Conservation (phyloP, 1,284 basidiomycete species). For the Marasmius sp. region DNA sequence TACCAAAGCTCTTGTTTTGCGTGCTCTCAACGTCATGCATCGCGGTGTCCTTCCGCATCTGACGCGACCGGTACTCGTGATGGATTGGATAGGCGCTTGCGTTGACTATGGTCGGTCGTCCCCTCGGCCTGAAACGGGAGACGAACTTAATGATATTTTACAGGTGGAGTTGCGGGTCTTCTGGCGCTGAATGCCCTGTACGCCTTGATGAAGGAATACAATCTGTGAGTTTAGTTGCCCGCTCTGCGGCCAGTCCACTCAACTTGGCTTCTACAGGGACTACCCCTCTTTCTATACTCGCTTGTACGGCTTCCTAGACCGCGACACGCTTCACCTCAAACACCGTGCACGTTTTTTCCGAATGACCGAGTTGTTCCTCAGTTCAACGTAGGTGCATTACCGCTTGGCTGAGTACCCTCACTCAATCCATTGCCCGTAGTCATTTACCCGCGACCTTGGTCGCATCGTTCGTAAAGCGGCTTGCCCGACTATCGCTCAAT, state of each 20-base stretch:
- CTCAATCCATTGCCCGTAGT: constrained; percentile 35
- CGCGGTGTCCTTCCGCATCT: constrained; percentile 84
- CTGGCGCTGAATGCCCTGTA: constrained; percentile 92
- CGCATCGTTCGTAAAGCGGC: constrained; percentile 92
- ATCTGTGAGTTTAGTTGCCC: constrained; percentile 63
- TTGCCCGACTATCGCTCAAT: constrained; percentile 80
- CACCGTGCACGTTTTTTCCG: constrained; percentile 96
- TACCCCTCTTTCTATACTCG: constrained; percentile 95
- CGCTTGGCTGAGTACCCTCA: not conserved
- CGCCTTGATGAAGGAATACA: constrained; percentile 89
- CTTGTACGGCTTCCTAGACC: constrained; percentile 88
- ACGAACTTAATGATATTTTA: not conserved
- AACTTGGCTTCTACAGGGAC: constrained; percentile 54
- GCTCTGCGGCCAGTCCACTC: not conserved
- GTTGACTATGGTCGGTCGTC: constrained; percentile 72
- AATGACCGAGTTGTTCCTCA: constrained; percentile 86
- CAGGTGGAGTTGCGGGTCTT: constrained; percentile 85
- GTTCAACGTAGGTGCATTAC: constrained; percentile 70
- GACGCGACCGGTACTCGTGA: constrained; percentile 77
- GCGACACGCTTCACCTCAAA: constrained; percentile 87
- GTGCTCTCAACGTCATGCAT: constrained; percentile 81
- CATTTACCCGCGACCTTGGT: constrained; percentile 88
- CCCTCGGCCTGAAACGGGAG: not conserved
- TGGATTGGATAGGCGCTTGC: constrained; percentile 92
- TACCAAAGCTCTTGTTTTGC: constrained; percentile 48